These are phyloP conservation scores for Rubroboletus pulcherrimus DNA, from an alignment of 768 basidiomycete species.

Conservation along the genomic window DNA sequence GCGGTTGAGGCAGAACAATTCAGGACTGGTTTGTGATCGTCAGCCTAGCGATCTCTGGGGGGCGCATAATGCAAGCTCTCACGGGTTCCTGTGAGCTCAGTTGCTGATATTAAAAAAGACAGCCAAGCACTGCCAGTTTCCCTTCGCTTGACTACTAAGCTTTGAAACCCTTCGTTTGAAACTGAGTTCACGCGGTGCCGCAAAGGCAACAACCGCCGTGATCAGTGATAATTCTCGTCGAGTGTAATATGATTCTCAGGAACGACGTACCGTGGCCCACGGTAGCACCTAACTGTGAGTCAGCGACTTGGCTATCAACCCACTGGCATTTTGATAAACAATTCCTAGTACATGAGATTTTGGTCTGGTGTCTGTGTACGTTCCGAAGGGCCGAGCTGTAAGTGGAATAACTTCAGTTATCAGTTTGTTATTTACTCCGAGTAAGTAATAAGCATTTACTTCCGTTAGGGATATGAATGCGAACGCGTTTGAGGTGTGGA, in stretches of 20 bases:
- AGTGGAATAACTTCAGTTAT: neutral
- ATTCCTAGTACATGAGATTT: neutral
- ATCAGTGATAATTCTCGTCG: neutral
- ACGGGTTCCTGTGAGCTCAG: neutral
- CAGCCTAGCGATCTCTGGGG: neutral
- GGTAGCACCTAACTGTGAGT: neutral
- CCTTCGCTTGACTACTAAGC: neutral
- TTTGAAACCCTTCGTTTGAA: conserved; percentile 9
- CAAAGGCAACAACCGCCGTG: neutral
- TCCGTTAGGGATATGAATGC: neutral
- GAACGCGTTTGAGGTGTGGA: neutral
- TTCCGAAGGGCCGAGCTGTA: neutral
- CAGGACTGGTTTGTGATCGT: neutral
- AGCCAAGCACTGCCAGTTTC: neutral
- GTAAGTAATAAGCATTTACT: neutral
- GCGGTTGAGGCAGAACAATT: neutral
- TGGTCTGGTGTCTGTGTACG: neutral
- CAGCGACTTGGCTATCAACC: neutral
- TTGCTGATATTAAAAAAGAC: conserved; percentile 7
- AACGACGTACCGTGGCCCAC: conserved; percentile 9
- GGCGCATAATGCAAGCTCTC: neutral
- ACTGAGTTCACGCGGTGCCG: conserved; percentile 16
- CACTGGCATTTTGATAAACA: too few relatives aligned
- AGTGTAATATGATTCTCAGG: conserved; percentile 16
- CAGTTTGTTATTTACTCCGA: neutral